These are phyloP conservation scores for Aspergillus affinis DNA, from an alignment of 495 filamentous ascomycete genomes.

Conservation along the genomic window DNA sequence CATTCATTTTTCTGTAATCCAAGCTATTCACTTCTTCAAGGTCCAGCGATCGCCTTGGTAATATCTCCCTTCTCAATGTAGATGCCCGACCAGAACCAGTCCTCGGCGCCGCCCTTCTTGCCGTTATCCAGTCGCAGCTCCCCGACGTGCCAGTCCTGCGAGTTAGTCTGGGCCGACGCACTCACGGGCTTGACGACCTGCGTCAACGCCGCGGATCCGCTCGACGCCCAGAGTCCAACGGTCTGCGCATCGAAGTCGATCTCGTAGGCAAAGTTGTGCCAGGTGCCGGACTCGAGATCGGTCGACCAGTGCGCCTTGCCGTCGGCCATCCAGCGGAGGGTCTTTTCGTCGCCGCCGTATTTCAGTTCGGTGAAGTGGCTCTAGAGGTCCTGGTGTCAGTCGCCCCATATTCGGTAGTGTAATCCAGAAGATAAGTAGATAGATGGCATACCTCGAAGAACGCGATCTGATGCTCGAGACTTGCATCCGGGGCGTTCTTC, in stretches of 20 bases:
- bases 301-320: constrained; percentile 54
- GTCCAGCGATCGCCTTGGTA: constrained; percentile 31
- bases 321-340: constrained; percentile 54
- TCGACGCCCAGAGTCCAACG: constrained; percentile 70
- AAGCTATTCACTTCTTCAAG: no score
- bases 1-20: no score
- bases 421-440: no score
- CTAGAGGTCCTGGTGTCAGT: constrained; percentile 41
- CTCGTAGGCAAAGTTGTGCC: constrained; percentile 71
- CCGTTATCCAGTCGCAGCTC: constrained; percentile 63
- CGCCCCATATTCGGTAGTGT: no score
- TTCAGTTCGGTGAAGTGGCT: constrained; percentile 77
- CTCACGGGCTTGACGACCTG: constrained; percentile 57
- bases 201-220: constrained; percentile 54
- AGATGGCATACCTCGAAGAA: constrained; percentile 55
- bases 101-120: constrained; percentile 55
- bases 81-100: constrained; percentile 73
- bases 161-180: constrained; percentile 63
- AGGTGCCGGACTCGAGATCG: constrained; percentile 54
- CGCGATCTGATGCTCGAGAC: constrained; percentile 70
- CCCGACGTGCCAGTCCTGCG: constrained; percentile 73
- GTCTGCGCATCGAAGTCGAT: constrained; percentile 60
- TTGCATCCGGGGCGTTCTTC: constrained; percentile 58
- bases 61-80: constrained; percentile 65
- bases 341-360: constrained; percentile 58